phyloP scores from a whole-genome alignment of 2,329 filamentous ascomycete genomes.

The Epichloe gansuensis region DNA sequence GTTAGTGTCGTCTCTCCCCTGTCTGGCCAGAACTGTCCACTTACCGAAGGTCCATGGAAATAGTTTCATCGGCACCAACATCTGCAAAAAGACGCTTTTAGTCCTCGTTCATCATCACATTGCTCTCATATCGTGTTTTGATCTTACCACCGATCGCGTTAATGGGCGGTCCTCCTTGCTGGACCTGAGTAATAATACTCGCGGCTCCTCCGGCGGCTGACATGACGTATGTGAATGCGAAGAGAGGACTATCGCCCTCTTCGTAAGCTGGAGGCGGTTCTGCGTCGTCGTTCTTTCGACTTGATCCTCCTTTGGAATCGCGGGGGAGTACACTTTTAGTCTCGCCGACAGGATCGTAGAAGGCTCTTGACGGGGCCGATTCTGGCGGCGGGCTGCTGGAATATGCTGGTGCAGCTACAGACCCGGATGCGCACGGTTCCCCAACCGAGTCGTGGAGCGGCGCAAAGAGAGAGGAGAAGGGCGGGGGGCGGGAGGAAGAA shows the following conservation, averaged over 20 bases:
- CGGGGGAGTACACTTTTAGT: slow-evolving; percentile 75
- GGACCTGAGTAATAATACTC: slow-evolving; percentile 98
- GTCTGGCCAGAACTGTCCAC: slow-evolving; percentile 11
- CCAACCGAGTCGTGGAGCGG: slow-evolving; percentile 22
- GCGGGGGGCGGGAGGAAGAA: slow-evolving; percentile 41
- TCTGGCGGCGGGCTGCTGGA: slow-evolving; percentile 23
- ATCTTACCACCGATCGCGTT: slow-evolving; percentile 72
- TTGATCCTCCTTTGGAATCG: slow-evolving; percentile 65
- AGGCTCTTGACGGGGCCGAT: slow-evolving; percentile 24
- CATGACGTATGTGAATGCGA: slow-evolving; percentile 94
- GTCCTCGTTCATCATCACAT: neutral
- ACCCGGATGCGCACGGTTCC: slow-evolving; percentile 23
- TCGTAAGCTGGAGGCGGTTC: slow-evolving; percentile 95
- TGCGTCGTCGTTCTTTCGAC: slow-evolving; percentile 66
- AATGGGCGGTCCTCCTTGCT: slow-evolving; percentile 80
- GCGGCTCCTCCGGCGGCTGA: slow-evolving; percentile 90
- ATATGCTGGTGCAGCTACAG: slow-evolving; percentile 43
- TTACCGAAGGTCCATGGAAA: slow-evolving; percentile 87
- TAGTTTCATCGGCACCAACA: slow-evolving; percentile 83
- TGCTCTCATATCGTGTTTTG: neutral
- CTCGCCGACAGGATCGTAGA: slow-evolving; percentile 48
- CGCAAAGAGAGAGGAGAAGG: slow-evolving; percentile 48
- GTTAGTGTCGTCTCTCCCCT: slow-evolving; percentile 14
- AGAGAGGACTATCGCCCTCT: slow-evolving; percentile 84
- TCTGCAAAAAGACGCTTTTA: slow-evolving; percentile 29